A percentile compares a stretch with the other conserved stretches of the same genome.
Evolutionary conservation across 2,329 filamentous ascomycete species (phyloP).

Genomic region (Aspergillus pseudoglaucus): DNA sequence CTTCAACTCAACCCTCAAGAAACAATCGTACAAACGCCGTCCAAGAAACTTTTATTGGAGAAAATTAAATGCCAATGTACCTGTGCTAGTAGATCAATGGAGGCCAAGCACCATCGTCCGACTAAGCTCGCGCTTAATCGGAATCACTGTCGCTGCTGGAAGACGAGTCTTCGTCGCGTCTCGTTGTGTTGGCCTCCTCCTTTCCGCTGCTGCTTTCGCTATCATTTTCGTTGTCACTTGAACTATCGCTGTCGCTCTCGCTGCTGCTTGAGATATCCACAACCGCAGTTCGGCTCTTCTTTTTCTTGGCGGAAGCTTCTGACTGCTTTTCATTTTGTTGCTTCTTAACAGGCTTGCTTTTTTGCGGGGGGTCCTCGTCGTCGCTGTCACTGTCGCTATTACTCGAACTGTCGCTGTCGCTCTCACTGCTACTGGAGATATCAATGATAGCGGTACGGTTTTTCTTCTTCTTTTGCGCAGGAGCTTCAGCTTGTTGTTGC

Average conservation of each 20-base stretch:
- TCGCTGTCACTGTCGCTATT: slow-evolving; percentile 22
- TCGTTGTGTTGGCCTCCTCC: background rate
- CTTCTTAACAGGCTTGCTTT: background rate
- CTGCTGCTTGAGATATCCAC: slow-evolving; percentile 10
- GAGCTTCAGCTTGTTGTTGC: slow-evolving; percentile 9
- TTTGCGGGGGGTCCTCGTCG: slow-evolving; percentile 5
- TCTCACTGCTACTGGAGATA: slow-evolving; percentile 38
- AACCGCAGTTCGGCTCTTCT: slow-evolving; percentile 8
- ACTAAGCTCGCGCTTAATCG: background rate
- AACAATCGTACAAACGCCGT: background rate
- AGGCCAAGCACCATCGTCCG: background rate
- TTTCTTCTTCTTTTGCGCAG: slow-evolving; percentile 34
- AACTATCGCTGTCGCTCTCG: slow-evolving; percentile 13
- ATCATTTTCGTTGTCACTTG: slow-evolving; percentile 17
- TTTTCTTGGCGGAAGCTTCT: slow-evolving; percentile 2
- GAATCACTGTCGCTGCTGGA: slow-evolving; percentile 6
- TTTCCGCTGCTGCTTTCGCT: slow-evolving; percentile 19
- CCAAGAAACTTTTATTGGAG: background rate
- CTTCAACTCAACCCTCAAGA: background rate
- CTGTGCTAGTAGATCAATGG: background rate
- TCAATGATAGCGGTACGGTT: slow-evolving; percentile 38
- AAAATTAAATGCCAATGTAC: background rate
- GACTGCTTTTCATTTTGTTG: background rate
- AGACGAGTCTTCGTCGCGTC: slow-evolving; percentile 5
- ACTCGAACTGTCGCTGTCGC: slow-evolving; percentile 25